Base-by-base conservation (phyloP, 1,139 yeast species). In the Sugiyamaella paludigena region DNA sequence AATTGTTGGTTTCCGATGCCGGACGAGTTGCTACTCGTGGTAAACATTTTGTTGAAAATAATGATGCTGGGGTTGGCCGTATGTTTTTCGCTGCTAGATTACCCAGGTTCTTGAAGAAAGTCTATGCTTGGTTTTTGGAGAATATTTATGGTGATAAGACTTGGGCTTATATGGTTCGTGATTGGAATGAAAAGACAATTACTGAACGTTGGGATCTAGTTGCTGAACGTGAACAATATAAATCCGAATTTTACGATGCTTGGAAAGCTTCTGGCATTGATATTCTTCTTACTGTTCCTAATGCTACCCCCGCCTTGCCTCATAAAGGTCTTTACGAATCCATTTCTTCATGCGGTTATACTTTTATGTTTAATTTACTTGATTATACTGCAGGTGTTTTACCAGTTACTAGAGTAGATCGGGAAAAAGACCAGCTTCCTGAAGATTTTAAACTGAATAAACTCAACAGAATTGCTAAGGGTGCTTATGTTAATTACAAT, bases 391-490 rank as follows among this genome's bases (percentile, higher is more conserved):
- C 79, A 4, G 81, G 83, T 26, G 74, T 78, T 3, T 63, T 81
- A 47, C 88, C 88, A 1, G 83, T 82, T 1, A 73, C 83, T 8
- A 64, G 73, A 48, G 84, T 79, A 30, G 80, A 80, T 59, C 70
- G 72, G 49, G 61, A 58, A 1, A 55, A 70, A 34, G 88, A 77
- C 54, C 59, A 58, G n/a, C 58, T 65, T 27, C 68, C 67, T 1
- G 49, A 51, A 7, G 63, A 54, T 28, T 74, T 71, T 58, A 47
- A 55, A 4, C 31, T 28, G 28, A 56, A 54, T 31, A 67, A 73
- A 12, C 56, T 69, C 42, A 73, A 67, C 57, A 67, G 69, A 3
- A 58, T 62, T 7, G 81, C 77, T 42, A 52, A 57, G 30, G 72
- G 71, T 19, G 71, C 75, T 8, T 70, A 71, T 52, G 60, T 60